Conservation (phyloP, 2,329 filamentous ascomycete species). For the Seiridium cupressi region DNA sequence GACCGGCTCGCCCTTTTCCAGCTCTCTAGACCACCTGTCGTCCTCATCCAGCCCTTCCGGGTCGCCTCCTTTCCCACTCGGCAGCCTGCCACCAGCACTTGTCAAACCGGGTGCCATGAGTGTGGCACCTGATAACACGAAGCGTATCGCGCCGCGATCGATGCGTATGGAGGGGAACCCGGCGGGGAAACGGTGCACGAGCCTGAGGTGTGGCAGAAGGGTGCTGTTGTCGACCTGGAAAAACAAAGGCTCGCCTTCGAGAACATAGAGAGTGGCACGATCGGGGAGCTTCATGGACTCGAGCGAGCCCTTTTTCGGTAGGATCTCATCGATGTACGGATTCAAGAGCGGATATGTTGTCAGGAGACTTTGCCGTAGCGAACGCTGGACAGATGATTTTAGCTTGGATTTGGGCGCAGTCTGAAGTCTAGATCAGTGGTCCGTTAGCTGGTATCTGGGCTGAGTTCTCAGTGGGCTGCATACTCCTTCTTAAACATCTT, state of each 20-base stretch:
- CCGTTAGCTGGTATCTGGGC: constrained; percentile 18
- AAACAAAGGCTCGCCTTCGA: constrained; percentile 78
- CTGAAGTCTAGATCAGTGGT: constrained; percentile 57
- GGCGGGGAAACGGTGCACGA: constrained; percentile 86
- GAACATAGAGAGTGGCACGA: constrained; percentile 82
- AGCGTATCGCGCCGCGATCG: constrained; percentile 93
- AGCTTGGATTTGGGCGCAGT: constrained; percentile 88
- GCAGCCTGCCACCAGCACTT: constrained; percentile 75
- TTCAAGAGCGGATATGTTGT: constrained; percentile 82
- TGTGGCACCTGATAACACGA: constrained; percentile 88
- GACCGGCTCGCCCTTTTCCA: constrained; percentile 80
- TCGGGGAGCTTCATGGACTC: constrained; percentile 92
- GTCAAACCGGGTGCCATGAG: constrained; percentile 96
- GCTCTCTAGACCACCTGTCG: constrained; percentile 61
- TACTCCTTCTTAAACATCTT: constrained; percentile 95
- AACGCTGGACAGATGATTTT: constrained; percentile 92
- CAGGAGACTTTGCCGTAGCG: constrained; percentile 77
- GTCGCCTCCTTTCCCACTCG: constrained; percentile 44
- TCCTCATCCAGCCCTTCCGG: constrained; percentile 48
- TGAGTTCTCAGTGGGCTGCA: constrained; percentile 25
- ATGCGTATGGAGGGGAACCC: constrained; percentile 84
- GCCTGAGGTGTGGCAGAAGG: constrained; percentile 81
- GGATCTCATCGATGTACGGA: constrained; percentile 86
- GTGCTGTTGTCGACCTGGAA: constrained; percentile 78
- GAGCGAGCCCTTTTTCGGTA: constrained; percentile 91